Conservation (phyloP, 163 green algal species). For the Chlorella variabilis region DNA sequence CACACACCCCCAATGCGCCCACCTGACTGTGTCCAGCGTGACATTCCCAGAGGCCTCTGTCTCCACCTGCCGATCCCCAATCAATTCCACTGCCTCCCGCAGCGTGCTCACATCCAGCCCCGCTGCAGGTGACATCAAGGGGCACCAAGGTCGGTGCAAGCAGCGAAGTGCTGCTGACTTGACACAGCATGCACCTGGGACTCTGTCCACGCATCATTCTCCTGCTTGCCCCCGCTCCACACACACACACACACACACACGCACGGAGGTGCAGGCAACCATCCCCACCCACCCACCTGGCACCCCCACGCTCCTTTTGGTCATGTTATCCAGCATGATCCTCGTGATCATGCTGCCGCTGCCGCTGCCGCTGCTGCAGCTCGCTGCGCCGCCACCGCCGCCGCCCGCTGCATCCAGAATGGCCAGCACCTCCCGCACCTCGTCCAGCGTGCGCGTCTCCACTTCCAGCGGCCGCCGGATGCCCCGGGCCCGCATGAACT, state of each 20-base stretch:
- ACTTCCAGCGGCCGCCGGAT: slow-evolving; percentile 85
- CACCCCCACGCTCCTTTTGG: slow-evolving; percentile 48
- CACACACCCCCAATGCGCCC: background rate
- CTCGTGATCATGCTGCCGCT: slow-evolving; percentile 57
- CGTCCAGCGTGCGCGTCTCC: slow-evolving; percentile 91
- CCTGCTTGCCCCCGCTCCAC: too few species aligned
- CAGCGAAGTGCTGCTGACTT: too few species aligned
- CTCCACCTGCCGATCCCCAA: slow-evolving; percentile 74
- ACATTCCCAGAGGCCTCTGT: slow-evolving; percentile 98
- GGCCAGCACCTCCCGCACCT: slow-evolving; percentile 86
- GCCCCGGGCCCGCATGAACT: slow-evolving; percentile 63
- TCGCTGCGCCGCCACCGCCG: slow-evolving; percentile 44
- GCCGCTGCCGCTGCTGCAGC: background rate
- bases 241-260: background rate
- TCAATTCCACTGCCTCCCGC: slow-evolving; percentile 72
- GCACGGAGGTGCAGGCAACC: too few species aligned
- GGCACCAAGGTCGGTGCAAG: too few species aligned
- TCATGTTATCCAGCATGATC: slow-evolving; percentile 99
- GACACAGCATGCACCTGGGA: too few species aligned
- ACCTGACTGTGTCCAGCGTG: slow-evolving; percentile 80
- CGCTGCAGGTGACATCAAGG: slow-evolving; percentile 44
- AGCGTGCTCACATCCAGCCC: slow-evolving; percentile 82
- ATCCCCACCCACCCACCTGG: slow-evolving; percentile 26
- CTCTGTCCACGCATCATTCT: too few species aligned
- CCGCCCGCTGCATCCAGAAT: slow-evolving; percentile 51